These are phyloP conservation scores for Chytridiales sp. DNA, from an alignment of 371 early-diverging fungal genomes.

Conservation along the genomic window DNA sequence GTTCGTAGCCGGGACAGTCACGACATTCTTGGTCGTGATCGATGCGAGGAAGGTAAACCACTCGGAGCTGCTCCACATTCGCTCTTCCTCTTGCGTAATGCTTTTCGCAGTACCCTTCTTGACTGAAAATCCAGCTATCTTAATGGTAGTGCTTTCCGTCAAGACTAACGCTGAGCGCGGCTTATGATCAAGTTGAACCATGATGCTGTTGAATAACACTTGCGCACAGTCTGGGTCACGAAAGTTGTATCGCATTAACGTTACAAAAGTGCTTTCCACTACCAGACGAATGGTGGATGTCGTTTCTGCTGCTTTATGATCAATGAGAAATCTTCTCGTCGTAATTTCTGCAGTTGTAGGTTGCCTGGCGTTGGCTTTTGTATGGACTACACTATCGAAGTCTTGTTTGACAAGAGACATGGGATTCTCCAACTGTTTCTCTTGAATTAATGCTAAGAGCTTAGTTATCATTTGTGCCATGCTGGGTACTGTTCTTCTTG, in stretches of 20 bases:
- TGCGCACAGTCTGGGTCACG: slow-evolving; percentile 72
- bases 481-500: slow-evolving; percentile 64
- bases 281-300: neutral
- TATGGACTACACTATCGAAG: too few relatives aligned
- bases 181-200: slow-evolving; percentile 30
- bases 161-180: neutral
- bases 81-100: slow-evolving; percentile 45
- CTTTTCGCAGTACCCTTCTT: slow-evolving; percentile 40
- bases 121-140: slow-evolving; percentile 33
- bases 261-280: slow-evolving; percentile 36
- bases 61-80: slow-evolving; percentile 42
- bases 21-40: slow-evolving; percentile 55
- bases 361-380: too few relatives aligned
- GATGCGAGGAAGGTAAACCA: slow-evolving; percentile 45
- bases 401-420: too few relatives aligned
- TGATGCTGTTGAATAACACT: slow-evolving; percentile 32
- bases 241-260: slow-evolving; percentile 68
- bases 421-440: too few relatives aligned
- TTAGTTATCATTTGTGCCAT: slow-evolving; percentile 57
- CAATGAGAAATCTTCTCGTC: slow-evolving; percentile 1
- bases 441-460: slow-evolving; percentile 57
- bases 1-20: slow-evolving; percentile 57
- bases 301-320: neutral
- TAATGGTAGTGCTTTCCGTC: slow-evolving; percentile 21
- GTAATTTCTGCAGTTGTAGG: neutral